Conservation (phyloP, 208 protist genomes). For the Leptomonas pyrrhocoris region DNA sequence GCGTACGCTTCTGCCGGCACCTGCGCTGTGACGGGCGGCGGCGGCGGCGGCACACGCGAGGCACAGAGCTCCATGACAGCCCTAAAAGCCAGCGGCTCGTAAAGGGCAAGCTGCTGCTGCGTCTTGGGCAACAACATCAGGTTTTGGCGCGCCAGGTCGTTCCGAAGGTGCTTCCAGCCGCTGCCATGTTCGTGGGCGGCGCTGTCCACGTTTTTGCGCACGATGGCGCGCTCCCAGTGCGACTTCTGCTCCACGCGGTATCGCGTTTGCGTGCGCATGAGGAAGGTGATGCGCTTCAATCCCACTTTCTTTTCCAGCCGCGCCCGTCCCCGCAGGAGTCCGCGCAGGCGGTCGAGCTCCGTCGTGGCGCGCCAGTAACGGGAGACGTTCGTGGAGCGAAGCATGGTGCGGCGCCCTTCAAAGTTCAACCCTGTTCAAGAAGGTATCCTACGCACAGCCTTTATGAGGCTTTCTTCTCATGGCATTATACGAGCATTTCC, state of each 20-base stretch:
- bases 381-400: constrained; percentile 44
- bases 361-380: constrained; percentile 73
- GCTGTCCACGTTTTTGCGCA: constrained; percentile 88
- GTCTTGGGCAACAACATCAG: constrained; percentile 71
- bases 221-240: constrained; percentile 81
- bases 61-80: constrained; percentile 85
- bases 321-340: constrained; percentile 79
- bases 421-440: too few relatives aligned
- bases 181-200: constrained; percentile 85
- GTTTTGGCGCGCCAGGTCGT: constrained; percentile 87
- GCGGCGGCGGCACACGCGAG: constrained; percentile 80
- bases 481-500: too few relatives aligned
- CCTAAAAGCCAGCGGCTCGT: constrained; percentile 89
- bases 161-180: constrained; percentile 74
- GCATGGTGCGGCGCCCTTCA: constrained; percentile 33
- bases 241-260: constrained; percentile 88
- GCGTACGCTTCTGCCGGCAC: constrained; percentile 78
- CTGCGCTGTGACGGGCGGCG: constrained; percentile 54
- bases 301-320: constrained; percentile 85
- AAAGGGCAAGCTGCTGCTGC: constrained; percentile 83
- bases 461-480: too few relatives aligned
- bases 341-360: constrained; percentile 85
- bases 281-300: constrained; percentile 82
- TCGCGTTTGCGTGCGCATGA: constrained; percentile 88
- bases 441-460: too few relatives aligned